Evolutionary conservation across 345 rosid species (phyloP), one percentile per base, ranked within the genome.

Genomic region (Euphorbia lathyris): DNA sequence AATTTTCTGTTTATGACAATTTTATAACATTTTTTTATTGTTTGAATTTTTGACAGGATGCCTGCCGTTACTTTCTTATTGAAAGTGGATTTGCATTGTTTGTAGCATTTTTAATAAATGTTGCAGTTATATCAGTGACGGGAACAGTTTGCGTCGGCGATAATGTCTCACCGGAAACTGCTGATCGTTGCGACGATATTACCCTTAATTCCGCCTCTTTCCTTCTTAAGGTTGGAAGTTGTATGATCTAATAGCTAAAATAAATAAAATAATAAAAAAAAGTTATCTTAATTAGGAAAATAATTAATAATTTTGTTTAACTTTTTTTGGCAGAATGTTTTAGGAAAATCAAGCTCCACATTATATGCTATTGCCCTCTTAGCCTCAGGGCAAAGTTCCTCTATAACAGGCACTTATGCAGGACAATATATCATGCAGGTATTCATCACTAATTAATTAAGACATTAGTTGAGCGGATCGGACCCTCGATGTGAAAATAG

Each of bases 341-440:
- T 90, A 65, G 92, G 96, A 34, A 80, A 77, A 58, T 87, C 89
- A 5, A 86, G 92, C 76, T 76, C 81, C 8, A 79, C 57, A 0
- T 34, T 90, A 29, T 90, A 90, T 64, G 92, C 78, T 19, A 74
- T 90, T 56, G 86, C 96, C 9, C 74, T 90, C 14, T 72, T 90
- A 9, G 96, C 96, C 19, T 89, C 96, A 0, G 92, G 92, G 5
- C 96, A 89, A 56, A 82, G 90, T 80, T 85, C 92, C 4, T 27
- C 92, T 29, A 87, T 89, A 48, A 84, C 92, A 12, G 92, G 90
- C 34, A 89, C 92, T 6, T 89, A 83, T 36, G 96, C 92, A 6
- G 93, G 93, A 30, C 90, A 88, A 57, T 88, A 16, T 61, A 80
- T 88, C 65, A 88, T 88, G 90, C 85, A 88, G 89, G 92, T 81